A percentile compares a stretch with the other conserved stretches of the same genome.
These are phyloP conservation scores for Pyrenophora tritici-repentis DNA, from an alignment of 2,329 filamentous ascomycete genomes.

Conservation along the genomic window DNA sequence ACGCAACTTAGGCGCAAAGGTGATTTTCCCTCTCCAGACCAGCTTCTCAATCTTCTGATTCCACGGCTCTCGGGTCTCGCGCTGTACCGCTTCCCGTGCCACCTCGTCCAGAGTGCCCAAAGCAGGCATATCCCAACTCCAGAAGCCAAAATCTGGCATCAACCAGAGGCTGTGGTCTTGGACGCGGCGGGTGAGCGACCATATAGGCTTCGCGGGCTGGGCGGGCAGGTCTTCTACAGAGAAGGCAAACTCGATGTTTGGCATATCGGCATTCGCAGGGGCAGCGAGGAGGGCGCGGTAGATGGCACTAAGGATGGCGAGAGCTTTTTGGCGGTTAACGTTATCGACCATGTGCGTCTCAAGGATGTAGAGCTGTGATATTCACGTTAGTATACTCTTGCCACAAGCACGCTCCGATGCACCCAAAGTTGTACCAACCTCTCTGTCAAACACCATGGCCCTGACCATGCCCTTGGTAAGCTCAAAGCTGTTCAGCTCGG, in stretches of 20 bases:
- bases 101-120: too few relatives aligned
- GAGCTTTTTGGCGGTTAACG: conserved; percentile 41
- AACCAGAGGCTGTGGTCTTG: conserved; percentile 39
- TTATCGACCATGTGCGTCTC: conserved; percentile 43
- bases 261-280: conserved; percentile 28
- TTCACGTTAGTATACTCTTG: conserved; percentile 7
- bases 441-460: conserved; percentile 37
- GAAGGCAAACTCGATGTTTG: conserved; percentile 43
- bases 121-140: conserved; percentile 22
- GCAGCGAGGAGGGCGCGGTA: conserved; percentile 38
- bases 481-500: conserved; percentile 34
- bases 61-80: conserved; percentile 17
- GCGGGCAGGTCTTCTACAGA: conserved; percentile 42
- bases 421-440: conserved; percentile 26
- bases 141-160: conserved; percentile 35
- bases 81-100: too few relatives aligned
- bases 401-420: neutral
- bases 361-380: conserved; percentile 36
- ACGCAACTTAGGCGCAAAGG: conserved; percentile 28
- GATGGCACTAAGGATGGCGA: conserved; percentile 35
- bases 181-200: conserved; percentile 39
- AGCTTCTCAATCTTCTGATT: conserved; percentile 20
- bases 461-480: conserved; percentile 43
- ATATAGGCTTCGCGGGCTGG: conserved; percentile 36
- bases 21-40: conserved; percentile 41